Evolutionary conservation across 495 filamentous ascomycete genomes (phyloP).

Genomic region (Aspergillus haitiensis): DNA sequence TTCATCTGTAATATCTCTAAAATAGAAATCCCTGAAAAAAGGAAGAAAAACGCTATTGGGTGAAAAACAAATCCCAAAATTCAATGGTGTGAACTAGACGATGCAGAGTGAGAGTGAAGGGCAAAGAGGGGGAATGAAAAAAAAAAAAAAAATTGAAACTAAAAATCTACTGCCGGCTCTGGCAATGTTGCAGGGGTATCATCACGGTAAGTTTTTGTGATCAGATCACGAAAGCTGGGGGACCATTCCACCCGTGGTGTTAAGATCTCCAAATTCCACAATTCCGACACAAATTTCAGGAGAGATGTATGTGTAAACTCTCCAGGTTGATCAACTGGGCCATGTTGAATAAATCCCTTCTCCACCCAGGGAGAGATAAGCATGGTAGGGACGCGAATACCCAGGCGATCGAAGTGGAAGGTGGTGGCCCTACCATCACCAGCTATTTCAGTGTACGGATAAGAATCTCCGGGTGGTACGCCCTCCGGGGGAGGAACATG

Average conservation of each 20-base stretch:
- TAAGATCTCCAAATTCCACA: constrained; percentile 46
- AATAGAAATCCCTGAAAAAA: too few relatives aligned
- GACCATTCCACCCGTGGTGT: constrained; percentile 47
- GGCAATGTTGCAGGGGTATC: constrained; percentile 34
- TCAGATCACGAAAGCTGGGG: constrained; percentile 40
- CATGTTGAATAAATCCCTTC: constrained; percentile 45
- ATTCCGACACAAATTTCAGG: constrained; percentile 42
- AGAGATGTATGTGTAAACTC: constrained; percentile 50
- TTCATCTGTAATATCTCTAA: too few relatives aligned
- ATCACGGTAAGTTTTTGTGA: constrained; percentile 30
- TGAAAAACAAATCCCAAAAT: neutral
- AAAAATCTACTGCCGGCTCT: constrained; percentile 27
- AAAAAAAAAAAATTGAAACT: constrained; percentile 1
- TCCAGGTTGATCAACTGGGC: constrained; percentile 28
- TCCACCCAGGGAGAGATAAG: constrained; percentile 52
- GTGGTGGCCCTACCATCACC: constrained; percentile 43
- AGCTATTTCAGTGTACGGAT: constrained; percentile 45
- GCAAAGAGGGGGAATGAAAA: neutral
- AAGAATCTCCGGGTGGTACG: constrained; percentile 44
- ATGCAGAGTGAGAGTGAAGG: neutral
- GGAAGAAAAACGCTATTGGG: too few relatives aligned
- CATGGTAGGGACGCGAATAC: constrained; percentile 50
- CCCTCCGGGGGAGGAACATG: constrained; percentile 47
- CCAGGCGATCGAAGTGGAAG: constrained; percentile 52
- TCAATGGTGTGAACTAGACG: neutral